A percentile compares a stretch with the other conserved stretches of the same genome.
Evolutionary conservation across 257 asterid genomes (phyloP).

Genomic region (Plantago ovata): DNA sequence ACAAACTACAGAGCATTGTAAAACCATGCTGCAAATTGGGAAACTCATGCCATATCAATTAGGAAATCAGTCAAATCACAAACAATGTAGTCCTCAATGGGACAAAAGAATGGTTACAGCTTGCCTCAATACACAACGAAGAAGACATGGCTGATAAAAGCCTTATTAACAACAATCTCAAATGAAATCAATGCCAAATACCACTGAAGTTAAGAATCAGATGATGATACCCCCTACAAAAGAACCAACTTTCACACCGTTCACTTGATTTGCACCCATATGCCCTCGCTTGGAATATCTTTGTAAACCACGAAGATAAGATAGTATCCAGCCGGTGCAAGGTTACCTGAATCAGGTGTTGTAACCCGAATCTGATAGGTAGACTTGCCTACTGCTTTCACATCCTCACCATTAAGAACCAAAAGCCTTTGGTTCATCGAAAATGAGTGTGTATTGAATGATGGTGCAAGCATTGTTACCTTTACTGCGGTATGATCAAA

Average conservation of each 20-base stretch:
- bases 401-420: slow-evolving; percentile 14
- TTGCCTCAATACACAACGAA: background rate
- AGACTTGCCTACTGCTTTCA: background rate
- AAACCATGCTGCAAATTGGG: no score
- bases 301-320: slow-evolving; percentile 25
- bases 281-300: slow-evolving; percentile 20
- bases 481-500: background rate
- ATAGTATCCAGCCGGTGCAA: slow-evolving; percentile 25
- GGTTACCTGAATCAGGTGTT: slow-evolving; percentile 1
- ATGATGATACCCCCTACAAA: background rate
- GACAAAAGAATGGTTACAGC: slow-evolving; percentile 5
- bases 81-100: background rate
- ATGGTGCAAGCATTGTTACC: slow-evolving; percentile 19
- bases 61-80: background rate
- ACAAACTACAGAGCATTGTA: no score
- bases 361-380: background rate
- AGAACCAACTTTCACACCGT: background rate
- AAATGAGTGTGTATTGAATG: slow-evolving; percentile 23
- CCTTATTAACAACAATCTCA: background rate
- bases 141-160: background rate
- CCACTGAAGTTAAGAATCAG: background rate
- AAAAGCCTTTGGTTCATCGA: slow-evolving; percentile 14
- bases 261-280: slow-evolving; percentile 22
- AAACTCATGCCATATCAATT: no score
- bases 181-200: background rate